Conservation (phyloP, 2,329 filamentous ascomycete species). For the Trichophyton verrucosum region DNA sequence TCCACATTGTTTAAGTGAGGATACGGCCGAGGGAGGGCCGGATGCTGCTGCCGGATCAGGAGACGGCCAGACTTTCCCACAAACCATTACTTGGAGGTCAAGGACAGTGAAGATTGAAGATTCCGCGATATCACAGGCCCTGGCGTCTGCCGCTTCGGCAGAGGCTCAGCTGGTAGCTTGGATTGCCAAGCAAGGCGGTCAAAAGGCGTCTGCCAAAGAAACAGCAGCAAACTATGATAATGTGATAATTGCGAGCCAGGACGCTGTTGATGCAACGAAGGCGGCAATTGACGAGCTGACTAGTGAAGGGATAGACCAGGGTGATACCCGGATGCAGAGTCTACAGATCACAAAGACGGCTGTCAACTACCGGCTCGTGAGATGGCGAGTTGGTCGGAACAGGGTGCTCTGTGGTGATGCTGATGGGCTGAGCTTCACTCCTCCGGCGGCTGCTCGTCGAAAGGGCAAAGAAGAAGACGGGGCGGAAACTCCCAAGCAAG, state of each 20-base stretch:
- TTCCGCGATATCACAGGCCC: constrained; percentile 74
- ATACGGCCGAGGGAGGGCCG: constrained; percentile 32
- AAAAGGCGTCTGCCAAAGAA: constrained; percentile 40
- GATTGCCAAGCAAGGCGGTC: constrained; percentile 31
- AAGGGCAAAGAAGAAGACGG: constrained; percentile 26
- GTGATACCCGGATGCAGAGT: constrained; percentile 79
- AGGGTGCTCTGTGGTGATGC: constrained; percentile 71
- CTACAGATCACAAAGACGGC: constrained; percentile 85
- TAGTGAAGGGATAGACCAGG: constrained; percentile 68
- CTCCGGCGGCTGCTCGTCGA: constrained; percentile 36
- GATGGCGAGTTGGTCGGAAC: constrained; percentile 90
- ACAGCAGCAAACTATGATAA: constrained; percentile 81
- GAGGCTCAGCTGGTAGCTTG: constrained; percentile 41
- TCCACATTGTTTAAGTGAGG: constrained; percentile 51
- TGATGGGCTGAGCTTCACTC: constrained; percentile 54
- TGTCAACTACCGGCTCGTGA: constrained; percentile 86
- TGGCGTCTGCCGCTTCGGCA: constrained; percentile 53
- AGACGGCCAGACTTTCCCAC: constrained; percentile 44
- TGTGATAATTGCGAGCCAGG: constrained; percentile 79
- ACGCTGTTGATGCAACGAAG: constrained; percentile 87
- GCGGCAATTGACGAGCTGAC: constrained; percentile 82
- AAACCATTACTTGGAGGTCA: constrained; percentile 72
- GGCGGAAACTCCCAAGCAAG: constrained; percentile 46
- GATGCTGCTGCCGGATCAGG: constrained; percentile 33
- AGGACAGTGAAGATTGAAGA: constrained; percentile 83